These are phyloP conservation scores for Candida ortonii DNA, from an alignment of 805 yeast species.

Conservation along the genomic window DNA sequence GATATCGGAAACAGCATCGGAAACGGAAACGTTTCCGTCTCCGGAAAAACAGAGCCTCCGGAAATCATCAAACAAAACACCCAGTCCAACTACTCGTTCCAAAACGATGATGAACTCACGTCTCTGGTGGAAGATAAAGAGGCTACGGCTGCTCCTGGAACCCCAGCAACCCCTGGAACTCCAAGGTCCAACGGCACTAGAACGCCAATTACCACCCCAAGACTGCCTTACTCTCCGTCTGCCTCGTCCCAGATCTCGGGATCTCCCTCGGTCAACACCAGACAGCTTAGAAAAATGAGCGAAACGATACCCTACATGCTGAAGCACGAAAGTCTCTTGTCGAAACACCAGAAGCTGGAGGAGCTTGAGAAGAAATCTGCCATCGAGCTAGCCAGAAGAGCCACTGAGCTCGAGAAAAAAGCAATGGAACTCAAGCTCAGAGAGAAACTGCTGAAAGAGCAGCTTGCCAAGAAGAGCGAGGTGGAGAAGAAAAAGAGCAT, in stretches of 20 bases:
- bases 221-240: conserved; percentile 23
- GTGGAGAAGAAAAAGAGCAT: conserved; percentile 8
- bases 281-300: conserved; percentile 70
- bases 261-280: conserved; percentile 41
- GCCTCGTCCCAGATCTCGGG: conserved; percentile 21
- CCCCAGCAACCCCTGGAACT: conserved; percentile 11
- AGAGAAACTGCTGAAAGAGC: conserved; percentile 52
- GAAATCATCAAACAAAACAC: conserved; percentile 19
- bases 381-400: conserved; percentile 65
- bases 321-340: conserved; percentile 70
- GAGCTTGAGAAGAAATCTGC: conserved; percentile 79
- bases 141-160: conserved; percentile 10
- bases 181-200: too few species aligned
- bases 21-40: too few species aligned
- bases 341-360: conserved; percentile 74
- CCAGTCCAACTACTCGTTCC: conserved; percentile 23
- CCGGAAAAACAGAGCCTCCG: conserved; percentile 8
- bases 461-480: conserved; percentile 25
- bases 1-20: conserved; percentile 3
- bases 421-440: conserved; percentile 69
- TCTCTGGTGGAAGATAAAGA: conserved; percentile 19
- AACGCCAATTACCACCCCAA: conserved; percentile 24
- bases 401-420: conserved; percentile 71
- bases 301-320: conserved; percentile 84
- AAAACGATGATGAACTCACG: conserved; percentile 25